Conservation (phyloP, 257 asterid genomes). For the Galeopsis tetrahit region DNA sequence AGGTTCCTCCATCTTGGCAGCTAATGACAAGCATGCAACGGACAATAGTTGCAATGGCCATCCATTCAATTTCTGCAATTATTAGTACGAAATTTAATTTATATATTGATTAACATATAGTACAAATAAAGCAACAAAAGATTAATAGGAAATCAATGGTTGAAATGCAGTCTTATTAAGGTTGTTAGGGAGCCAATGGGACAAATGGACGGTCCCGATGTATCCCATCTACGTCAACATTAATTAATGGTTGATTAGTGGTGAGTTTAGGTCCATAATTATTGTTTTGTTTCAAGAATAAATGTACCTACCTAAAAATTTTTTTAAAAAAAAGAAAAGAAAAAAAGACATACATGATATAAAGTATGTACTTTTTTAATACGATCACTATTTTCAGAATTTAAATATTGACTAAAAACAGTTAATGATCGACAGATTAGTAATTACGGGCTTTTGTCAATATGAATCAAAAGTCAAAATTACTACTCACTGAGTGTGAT, state of each 20-base stretch:
- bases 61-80: slow-evolving; percentile 68
- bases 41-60: slow-evolving; percentile 96
- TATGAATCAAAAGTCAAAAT: slow-evolving; percentile 26
- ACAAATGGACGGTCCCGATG: slow-evolving; percentile 48
- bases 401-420: neutral
- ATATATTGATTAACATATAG: slow-evolving; percentile 8
- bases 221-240: slow-evolving; percentile 31
- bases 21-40: slow-evolving; percentile 89
- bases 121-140: slow-evolving; percentile 14
- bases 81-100: neutral
- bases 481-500: neutral
- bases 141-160: slow-evolving; percentile 5
- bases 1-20: slow-evolving; percentile 98
- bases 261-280: slow-evolving; percentile 16
- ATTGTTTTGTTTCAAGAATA: slow-evolving; percentile 2
- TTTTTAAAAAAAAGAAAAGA: slow-evolving; percentile 23
- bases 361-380: slow-evolving; percentile 29
- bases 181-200: slow-evolving; percentile 33
- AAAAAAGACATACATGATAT: slow-evolving; percentile 14
- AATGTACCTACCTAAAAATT: slow-evolving; percentile 14
- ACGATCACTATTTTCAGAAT: slow-evolving; percentile 12
- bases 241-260: slow-evolving; percentile 13
- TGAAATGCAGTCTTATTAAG: neutral
- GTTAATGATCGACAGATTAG: slow-evolving; percentile 5
- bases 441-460: slow-evolving; percentile 26